Conservation (phyloP, 2,329 filamentous ascomycete species). For the Trichoderma sp. region DNA sequence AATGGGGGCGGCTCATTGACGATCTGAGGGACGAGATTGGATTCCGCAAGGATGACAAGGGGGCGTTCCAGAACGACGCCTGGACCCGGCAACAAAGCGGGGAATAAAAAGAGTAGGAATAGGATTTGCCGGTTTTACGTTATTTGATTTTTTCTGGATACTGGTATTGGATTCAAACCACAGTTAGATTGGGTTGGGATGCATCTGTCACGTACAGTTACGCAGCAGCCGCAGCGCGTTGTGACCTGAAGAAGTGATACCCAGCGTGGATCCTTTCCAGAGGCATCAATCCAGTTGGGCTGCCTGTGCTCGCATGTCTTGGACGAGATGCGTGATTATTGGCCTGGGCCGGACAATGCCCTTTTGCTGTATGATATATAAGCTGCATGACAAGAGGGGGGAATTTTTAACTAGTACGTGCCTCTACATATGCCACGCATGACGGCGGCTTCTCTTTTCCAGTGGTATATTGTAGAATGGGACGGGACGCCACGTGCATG, state of each 20-base stretch:
- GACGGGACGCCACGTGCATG: conserved; percentile 16
- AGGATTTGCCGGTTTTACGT: not conserved
- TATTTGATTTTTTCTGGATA: not conserved
- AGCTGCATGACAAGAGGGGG: conserved; percentile 1
- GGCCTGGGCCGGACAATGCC: not conserved
- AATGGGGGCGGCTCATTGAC: conserved; percentile 70
- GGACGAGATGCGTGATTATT: conserved; percentile 10
- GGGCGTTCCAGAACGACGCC: conserved; percentile 29
- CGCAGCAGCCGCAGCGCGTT: not conserved
- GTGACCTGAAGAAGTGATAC: not conserved
- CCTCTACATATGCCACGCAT: conserved; percentile 10
- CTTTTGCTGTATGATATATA: conserved; percentile 6
- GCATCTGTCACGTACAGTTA: conserved; percentile 13
- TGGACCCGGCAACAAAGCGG: conserved; percentile 28
- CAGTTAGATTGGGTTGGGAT: conserved; percentile 9
- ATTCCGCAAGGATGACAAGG: conserved; percentile 30
- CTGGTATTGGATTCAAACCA: not conserved
- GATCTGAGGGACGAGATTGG: conserved; percentile 53
- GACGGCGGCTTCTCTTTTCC: not conserved
- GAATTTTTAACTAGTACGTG: not conserved
- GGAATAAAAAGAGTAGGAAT: not conserved
- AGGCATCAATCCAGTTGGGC: not conserved
- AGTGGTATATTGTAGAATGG: not conserved
- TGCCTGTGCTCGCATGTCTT: not conserved
- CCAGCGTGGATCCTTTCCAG: conserved; percentile 2